Base-by-base conservation (phyloP, 371 early-diverging fungal species). In the Zopfochytrium polystomum region DNA sequence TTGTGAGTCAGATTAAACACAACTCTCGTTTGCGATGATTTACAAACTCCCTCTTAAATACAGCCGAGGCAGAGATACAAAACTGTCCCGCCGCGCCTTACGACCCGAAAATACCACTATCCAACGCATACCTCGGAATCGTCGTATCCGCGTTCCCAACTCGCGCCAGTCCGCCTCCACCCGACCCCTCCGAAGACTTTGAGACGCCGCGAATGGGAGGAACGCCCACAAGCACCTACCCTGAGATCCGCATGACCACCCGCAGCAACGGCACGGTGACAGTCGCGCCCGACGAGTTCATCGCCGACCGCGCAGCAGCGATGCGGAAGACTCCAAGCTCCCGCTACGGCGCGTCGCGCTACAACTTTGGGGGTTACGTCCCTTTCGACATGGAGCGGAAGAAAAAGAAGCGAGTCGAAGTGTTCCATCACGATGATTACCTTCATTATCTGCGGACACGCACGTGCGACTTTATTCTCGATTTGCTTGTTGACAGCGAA, bases 291-390 rank as follows among this genome's bases (percentile, higher is more conserved):
- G 74, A 76, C 45, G 75, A 73, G 13, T 79, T 73, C 55, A 52
- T 60, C 35, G 33, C 46, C 4, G 64, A 80, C 57, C 67, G 80
- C 13, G 27, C 2, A 1, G 34, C 42, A 20, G 77, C 80, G 0
- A 80, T 77, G 77, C 48, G 55, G 29, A 75, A 69, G 45, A 73
- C 66, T 1, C 63, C 52, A 6, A 69, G 73, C n/a, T 74, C 74
- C 4, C 44, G 66, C 32, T 74, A 73, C 64, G 55, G 59, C 43
- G 51, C 64, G 9, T 62, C 73, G 34, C 65, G 62, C 45, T 77
- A 76, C 64, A 77, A 77, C 62, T 80, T 58, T 44, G 80, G 80
- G 23, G 80, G 80, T 1, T 80, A 75, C 55, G 72, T 77, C n/a
- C 80, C 80, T 1, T 55, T 53, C 34, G 68, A 74, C 30, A 51